Percentiles rank a stretch among this genome's conserved stretches.
Conservation (phyloP, 1,139 yeast species). For the Blastobotrys arbuscula region DNA sequence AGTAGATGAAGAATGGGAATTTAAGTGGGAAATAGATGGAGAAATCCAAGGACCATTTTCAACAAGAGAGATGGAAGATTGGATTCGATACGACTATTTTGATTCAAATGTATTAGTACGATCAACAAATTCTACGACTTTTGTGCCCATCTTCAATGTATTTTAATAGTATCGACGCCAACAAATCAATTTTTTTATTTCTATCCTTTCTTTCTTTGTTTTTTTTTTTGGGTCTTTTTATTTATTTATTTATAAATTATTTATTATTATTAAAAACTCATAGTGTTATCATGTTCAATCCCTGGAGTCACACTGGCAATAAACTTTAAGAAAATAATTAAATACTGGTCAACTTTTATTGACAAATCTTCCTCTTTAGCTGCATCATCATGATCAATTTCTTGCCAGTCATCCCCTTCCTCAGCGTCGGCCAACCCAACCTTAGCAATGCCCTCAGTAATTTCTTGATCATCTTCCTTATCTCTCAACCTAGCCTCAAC, state of each 20-base stretch:
- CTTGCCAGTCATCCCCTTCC: constrained; percentile 37
- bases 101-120: constrained; percentile 20
- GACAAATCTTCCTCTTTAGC: constrained; percentile 26
- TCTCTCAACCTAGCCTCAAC: constrained; percentile 40
- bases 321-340: constrained; percentile 82
- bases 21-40: constrained; percentile 49
- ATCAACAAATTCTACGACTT: not conserved
- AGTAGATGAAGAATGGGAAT: constrained; percentile 45
- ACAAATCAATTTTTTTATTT: not conserved
- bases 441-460: constrained; percentile 39
- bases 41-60: constrained; percentile 57
- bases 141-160: constrained; percentile 6
- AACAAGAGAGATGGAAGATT: constrained; percentile 49
- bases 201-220: not conserved
- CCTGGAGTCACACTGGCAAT: constrained; percentile 98
- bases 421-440: constrained; percentile 40
- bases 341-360: constrained; percentile 83
- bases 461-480: constrained; percentile 21
- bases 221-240: too few relatives aligned
- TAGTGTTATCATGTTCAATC: constrained; percentile 92
- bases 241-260: not conserved
- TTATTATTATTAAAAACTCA: constrained; percentile 52
- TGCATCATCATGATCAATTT: constrained; percentile 25
- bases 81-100: constrained; percentile 54
- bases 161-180: too few relatives aligned